These are phyloP conservation scores for Rhinocladiella similis DNA, from an alignment of 2,329 filamentous ascomycete species.

Conservation along the genomic window DNA sequence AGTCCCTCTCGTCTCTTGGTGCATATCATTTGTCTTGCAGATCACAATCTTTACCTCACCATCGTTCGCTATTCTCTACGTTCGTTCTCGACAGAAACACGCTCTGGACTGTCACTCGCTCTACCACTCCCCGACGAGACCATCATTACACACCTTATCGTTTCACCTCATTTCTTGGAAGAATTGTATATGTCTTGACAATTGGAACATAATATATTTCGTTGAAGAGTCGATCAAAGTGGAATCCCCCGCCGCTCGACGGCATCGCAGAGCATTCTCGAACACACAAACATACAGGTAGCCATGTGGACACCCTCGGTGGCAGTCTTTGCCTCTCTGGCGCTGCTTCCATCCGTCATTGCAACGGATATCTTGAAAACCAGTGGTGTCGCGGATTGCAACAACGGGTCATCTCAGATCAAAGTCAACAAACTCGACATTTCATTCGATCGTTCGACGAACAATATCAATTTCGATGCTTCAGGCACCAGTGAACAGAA, in stretches of 20 bases:
- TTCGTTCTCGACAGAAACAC: constrained; percentile 8
- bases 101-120: constrained; percentile 14
- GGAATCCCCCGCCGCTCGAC: constrained; percentile 2
- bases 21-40: constrained; percentile 11
- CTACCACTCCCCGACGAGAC: not conserved
- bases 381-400: constrained; percentile 74
- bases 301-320: constrained; percentile 21
- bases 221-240: no score
- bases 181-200: not conserved
- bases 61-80: constrained; percentile 11
- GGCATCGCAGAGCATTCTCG: not conserved
- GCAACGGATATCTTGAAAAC: constrained; percentile 76
- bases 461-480: constrained; percentile 77
- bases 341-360: constrained; percentile 44
- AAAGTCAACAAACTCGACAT: constrained; percentile 74
- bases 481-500: constrained; percentile 70
- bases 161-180: not conserved
- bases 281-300: constrained; percentile 4
- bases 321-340: constrained; percentile 20
- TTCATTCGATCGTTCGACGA: constrained; percentile 72
- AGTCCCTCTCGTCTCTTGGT: constrained; percentile 7
- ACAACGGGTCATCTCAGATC: constrained; percentile 55
- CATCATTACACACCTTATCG: not conserved
- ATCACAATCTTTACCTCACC: constrained; percentile 2
- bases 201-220: no score